A percentile compares a stretch with the other conserved stretches of the same genome.
These are phyloP conservation scores for Tripidium arundinaceum DNA, from an alignment of 202 grass and related monocot species.

Conservation along the genomic window DNA sequence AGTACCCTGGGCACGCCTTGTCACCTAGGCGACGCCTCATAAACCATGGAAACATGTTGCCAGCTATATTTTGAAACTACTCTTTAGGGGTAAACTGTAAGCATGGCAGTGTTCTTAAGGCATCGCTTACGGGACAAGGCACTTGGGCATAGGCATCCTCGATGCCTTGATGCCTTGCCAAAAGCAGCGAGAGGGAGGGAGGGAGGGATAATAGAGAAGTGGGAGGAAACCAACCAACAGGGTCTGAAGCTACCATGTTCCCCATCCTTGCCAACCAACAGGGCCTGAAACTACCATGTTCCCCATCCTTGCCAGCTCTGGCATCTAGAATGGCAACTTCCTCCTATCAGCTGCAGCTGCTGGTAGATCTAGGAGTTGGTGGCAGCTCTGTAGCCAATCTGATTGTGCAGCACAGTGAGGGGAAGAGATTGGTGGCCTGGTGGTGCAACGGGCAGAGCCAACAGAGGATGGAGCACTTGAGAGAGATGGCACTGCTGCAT, in stretches of 20 bases:
- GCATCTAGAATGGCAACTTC: neutral
- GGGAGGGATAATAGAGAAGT: neutral
- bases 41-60: no score
- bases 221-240: neutral
- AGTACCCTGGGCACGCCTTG: no score
- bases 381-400: neutral
- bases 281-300: neutral
- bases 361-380: neutral
- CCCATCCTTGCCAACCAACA: neutral
- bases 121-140: neutral
- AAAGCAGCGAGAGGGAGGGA: neutral
- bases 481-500: neutral
- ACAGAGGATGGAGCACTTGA: neutral
- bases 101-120: neutral
- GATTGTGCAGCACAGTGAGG: neutral
- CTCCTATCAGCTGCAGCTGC: neutral
- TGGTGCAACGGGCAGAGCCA: neutral
- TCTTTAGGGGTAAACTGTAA: neutral
- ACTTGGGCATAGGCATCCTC: neutral
- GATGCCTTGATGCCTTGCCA: neutral
- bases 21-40: no score
- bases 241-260: neutral
- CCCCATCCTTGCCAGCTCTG: neutral
- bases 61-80: neutral
- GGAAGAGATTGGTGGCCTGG: neutral